Evolutionary conservation across 352 stramenopile genomes (phyloP), one percentile per base, ranked within the genome.

Genomic region (Lagenidium giganteum): DNA sequence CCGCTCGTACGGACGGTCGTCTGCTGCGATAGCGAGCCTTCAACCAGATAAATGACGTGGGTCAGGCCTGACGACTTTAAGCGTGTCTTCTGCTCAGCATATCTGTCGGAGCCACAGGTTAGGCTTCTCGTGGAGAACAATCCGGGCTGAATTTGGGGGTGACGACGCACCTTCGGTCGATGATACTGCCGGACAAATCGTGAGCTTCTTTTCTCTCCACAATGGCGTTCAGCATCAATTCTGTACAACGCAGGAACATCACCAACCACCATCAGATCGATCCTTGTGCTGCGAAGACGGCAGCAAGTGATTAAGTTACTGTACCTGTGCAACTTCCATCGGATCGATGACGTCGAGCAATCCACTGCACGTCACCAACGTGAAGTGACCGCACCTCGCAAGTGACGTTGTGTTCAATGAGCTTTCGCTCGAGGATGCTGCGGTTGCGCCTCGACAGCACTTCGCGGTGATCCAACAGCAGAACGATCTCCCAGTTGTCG

Each of bases 141-240:
- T n/a, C n/a, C n/a, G n/a, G n/a, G n/a, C n/a, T n/a, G n/a, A n/a
- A n/a, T n/a, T n/a, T n/a, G n/a, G n/a, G n/a, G n/a, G n/a, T n/a
- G n/a, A n/a, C n/a, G n/a, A n/a, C n/a, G 14, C 26, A 48, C 29
- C 70, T 71, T 21, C 74, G 71, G 45, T 93, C 82, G 27, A 93
- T 76, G 31, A 93, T 93, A 58, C 82, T 93, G 0, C 74, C 72
- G 9, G 78, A 87, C 9, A 93, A 42, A 45, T 93, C 82, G 14
- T 68, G 47, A 12, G 91, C 74, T 61, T 87, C 77, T 34, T 93
- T 93, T 17, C 82, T 72, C 50, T 93, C 82, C 1, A 93, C 76
- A 18, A 93, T 86, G 21, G 83, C 76, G 42, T 90, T 90, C 12
- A 93, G 47, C 47, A 93, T 70, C 27, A 89, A 85, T 42, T 93